Percentiles rank a stretch among this genome's conserved stretches.
These are phyloP conservation scores for Obelidium mucronatum DNA, from an alignment of 192 early-diverging fungal species.

Conservation along the genomic window DNA sequence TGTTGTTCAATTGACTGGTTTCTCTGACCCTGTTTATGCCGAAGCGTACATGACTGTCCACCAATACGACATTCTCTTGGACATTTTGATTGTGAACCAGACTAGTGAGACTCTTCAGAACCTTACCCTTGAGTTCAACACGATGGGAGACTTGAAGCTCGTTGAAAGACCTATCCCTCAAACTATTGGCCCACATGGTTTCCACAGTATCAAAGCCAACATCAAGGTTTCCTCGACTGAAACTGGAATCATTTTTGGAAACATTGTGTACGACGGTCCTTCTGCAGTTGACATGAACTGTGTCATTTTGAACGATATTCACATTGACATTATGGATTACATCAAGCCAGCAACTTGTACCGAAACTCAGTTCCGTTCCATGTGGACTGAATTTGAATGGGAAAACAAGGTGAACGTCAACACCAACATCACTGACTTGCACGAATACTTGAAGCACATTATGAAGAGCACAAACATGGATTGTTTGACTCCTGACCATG, in stretches of 20 bases:
- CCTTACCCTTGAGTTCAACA: constrained; percentile 97
- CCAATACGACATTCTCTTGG: constrained; percentile 95
- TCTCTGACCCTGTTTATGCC: constrained; percentile 98
- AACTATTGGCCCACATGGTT: constrained; percentile 87
- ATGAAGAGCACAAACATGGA: constrained; percentile 97
- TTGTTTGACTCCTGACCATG: constrained; percentile 95
- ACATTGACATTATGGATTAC: constrained; percentile 99
- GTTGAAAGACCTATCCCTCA: constrained; percentile 92
- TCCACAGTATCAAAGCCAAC: constrained; percentile 94
- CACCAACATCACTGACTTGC: constrained; percentile 90
- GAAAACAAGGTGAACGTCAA: constrained; percentile 99
- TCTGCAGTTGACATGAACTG: constrained; percentile 88
- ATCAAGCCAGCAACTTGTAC: constrained; percentile 92
- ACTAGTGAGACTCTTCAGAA: constrained; percentile 95
- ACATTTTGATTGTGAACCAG: constrained; percentile 98
- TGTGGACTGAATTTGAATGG: constrained; percentile 99
- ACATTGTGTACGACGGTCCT: constrained; percentile 98
- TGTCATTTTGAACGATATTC: constrained; percentile 96
- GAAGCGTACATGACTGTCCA: constrained; percentile 98
- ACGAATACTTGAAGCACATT: constrained; percentile 89
- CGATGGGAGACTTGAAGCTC: constrained; percentile 95
- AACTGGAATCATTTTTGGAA: constrained; percentile 97
- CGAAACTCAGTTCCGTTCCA: constrained; percentile 93
- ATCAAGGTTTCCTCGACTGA: constrained; percentile 99
- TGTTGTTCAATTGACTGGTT: constrained; percentile 95